Evolutionary conservation across 2,329 filamentous ascomycete species (phyloP).

Genomic region (Xylariaceae sp.): DNA sequence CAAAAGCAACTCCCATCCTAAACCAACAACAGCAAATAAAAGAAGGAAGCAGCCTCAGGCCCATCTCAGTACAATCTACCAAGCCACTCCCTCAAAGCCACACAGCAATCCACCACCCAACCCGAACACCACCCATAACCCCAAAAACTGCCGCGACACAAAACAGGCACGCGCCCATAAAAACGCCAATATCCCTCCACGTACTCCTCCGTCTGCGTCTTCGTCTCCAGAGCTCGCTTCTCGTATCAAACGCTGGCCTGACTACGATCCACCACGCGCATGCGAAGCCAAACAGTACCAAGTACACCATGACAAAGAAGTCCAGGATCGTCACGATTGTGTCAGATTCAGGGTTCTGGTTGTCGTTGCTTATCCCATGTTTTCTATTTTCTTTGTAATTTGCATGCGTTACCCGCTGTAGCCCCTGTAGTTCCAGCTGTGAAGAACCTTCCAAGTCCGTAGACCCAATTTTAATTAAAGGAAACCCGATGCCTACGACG

Average conservation of each 20-base stretch:
- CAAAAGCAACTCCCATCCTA: too few relatives aligned
- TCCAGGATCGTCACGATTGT: slow-evolving; percentile 9
- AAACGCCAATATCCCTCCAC: slow-evolving; percentile 32
- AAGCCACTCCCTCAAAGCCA: not conserved
- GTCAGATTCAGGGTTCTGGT: not conserved
- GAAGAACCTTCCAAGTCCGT: not conserved
- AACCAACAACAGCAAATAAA: not conserved
- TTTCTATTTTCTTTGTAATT: not conserved
- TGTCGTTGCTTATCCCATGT: not conserved
- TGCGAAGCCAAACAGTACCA: slow-evolving; percentile 29
- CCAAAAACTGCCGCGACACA: slow-evolving; percentile 24
- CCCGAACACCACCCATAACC: slow-evolving; percentile 16
- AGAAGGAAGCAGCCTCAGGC: too few relatives aligned
- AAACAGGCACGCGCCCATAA: slow-evolving; percentile 31
- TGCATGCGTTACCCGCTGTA: not conserved
- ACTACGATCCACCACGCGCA: slow-evolving; percentile 36
- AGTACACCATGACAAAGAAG: slow-evolving; percentile 17
- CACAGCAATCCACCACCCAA: slow-evolving; percentile 23
- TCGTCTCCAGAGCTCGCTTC: slow-evolving; percentile 37
- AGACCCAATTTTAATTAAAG: slow-evolving; percentile 20
- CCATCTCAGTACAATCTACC: not conserved
- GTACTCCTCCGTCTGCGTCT: slow-evolving; percentile 31
- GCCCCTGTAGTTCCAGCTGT: not conserved
- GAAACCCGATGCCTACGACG: slow-evolving; percentile 36
- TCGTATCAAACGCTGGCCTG: slow-evolving; percentile 37